phyloP scores from a whole-genome alignment of 441 rosid species.

The Pelargonium myrrhifolium region DNA sequence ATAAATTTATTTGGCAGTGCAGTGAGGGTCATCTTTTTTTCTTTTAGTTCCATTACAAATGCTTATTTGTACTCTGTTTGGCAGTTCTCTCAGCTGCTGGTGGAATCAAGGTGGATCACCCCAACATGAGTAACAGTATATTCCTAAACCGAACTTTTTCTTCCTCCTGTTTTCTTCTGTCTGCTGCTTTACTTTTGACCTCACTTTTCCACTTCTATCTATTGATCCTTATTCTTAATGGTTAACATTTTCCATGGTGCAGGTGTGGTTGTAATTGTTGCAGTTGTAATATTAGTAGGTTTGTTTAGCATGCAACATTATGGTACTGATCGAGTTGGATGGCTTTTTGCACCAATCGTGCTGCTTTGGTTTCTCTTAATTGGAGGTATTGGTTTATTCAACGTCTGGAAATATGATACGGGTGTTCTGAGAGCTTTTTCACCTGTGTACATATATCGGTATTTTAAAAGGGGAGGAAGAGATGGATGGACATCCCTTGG shows the following conservation, averaged over 20 bases:
- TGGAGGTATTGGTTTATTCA: constrained; percentile 79
- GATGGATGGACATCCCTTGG: constrained; percentile 98
- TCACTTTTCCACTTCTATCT: not conserved
- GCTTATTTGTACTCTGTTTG: not conserved
- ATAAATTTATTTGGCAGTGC: too few relatives aligned
- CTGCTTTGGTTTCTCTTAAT: constrained; percentile 77
- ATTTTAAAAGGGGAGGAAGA: constrained; percentile 73
- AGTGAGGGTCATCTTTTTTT: too few relatives aligned
- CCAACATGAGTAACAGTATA: not conserved
- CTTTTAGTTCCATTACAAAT: not conserved
- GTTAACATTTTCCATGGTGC: constrained; percentile 18
- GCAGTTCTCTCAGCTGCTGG: not conserved
- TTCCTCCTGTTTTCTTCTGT: not conserved
- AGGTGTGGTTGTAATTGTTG: constrained; percentile 84
- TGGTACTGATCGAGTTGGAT: constrained; percentile 84
- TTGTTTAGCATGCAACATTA: constrained; percentile 93
- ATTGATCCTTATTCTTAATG: not conserved
- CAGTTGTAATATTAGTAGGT: constrained; percentile 82
- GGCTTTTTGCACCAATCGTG: constrained; percentile 80
- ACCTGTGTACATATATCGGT: constrained; percentile 94
- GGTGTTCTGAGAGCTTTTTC: constrained; percentile 79
- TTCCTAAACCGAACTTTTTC: not conserved
- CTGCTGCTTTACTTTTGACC: too few relatives aligned
- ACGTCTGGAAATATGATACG: constrained; percentile 73
- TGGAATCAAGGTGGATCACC: constrained; percentile 1